phyloP scores from a whole-genome alignment of 2,329 filamentous ascomycete species.

The Ascosphaera aggregata region DNA sequence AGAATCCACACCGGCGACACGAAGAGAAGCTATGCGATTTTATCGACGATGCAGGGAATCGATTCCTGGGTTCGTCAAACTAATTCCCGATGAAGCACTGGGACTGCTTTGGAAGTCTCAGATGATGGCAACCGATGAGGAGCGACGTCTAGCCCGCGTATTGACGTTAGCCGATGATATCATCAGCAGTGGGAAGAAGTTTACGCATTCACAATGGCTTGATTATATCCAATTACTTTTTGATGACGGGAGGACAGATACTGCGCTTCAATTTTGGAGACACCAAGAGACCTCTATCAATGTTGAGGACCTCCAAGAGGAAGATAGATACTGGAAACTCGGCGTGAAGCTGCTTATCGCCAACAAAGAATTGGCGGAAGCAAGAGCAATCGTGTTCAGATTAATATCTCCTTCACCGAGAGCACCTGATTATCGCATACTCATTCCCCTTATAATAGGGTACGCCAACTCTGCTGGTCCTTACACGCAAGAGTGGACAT shows the following conservation, averaged over 20 bases:
- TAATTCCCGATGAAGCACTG: constrained; percentile 38
- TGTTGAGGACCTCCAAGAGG: constrained; percentile 13
- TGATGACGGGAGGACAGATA: constrained; percentile 33
- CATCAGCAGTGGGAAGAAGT: constrained; percentile 29
- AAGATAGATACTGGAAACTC: constrained; percentile 21
- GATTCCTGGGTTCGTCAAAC: constrained; percentile 24
- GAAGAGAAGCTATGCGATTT: constrained; percentile 24
- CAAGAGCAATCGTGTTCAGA: constrained; percentile 5
- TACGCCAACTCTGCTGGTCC: constrained; percentile 31
- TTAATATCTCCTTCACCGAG: constrained; percentile 13
- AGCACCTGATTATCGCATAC: constrained; percentile 20
- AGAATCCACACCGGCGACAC: constrained; percentile 11
- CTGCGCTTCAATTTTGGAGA: constrained; percentile 42
- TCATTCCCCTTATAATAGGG: constrained; percentile 44
- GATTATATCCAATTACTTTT: constrained; percentile 47
- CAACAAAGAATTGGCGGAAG: constrained; percentile 18
- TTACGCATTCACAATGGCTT: constrained; percentile 36
- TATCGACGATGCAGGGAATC: constrained; percentile 26
- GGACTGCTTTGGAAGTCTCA: constrained; percentile 41
- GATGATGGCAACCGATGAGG: constrained; percentile 18
- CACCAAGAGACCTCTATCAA: constrained; percentile 31
- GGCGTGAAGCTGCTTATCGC: constrained; percentile 28
- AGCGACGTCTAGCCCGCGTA: constrained; percentile 33
- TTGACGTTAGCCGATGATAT: constrained; percentile 43
- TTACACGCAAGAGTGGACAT: constrained; percentile 34